Conservation (phyloP, 805 yeast genomes). For the Saccharomycopsis fermentans region DNA sequence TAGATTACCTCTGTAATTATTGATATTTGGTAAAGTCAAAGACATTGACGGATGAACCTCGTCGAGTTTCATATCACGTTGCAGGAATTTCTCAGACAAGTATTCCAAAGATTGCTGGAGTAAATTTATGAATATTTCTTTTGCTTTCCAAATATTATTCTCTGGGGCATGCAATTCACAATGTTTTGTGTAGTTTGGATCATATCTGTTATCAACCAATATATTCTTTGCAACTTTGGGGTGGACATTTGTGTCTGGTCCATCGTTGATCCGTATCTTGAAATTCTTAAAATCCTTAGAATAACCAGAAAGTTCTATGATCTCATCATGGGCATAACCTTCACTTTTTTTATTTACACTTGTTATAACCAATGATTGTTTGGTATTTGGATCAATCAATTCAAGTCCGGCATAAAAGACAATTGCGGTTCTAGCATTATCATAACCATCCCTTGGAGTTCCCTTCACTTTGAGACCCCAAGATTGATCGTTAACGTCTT, state of each 20-base stretch:
- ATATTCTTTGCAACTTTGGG: slow-evolving; percentile 26
- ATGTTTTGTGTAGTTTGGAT: slow-evolving; percentile 56
- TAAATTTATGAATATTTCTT: slow-evolving; percentile 61
- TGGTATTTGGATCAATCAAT: slow-evolving; percentile 23
- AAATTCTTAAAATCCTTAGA: slow-evolving; percentile 64
- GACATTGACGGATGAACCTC: slow-evolving; percentile 31
- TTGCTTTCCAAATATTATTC: slow-evolving; percentile 66
- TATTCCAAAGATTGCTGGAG: slow-evolving; percentile 57
- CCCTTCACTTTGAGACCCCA: slow-evolving; percentile 79
- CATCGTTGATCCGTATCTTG: slow-evolving; percentile 47
- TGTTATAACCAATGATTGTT: slow-evolving; percentile 23
- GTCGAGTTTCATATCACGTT: slow-evolving; percentile 24
- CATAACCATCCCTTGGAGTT: slow-evolving; percentile 41
- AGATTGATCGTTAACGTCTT: slow-evolving; percentile 46
- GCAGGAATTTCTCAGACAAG: slow-evolving; percentile 26
- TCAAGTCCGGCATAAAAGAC: slow-evolving; percentile 76
- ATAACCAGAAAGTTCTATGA: slow-evolving; percentile 36
- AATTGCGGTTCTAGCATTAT: slow-evolving; percentile 46
- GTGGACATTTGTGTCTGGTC: slow-evolving; percentile 36
- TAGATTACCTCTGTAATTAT: slow-evolving; percentile 59
- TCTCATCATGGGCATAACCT: slow-evolving; percentile 27
- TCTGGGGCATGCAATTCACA: slow-evolving; percentile 61
- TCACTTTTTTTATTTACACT: slow-evolving; percentile 28
- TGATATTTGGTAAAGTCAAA: slow-evolving; percentile 47
- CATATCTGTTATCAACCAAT: slow-evolving; percentile 33